phyloP scores from a whole-genome alignment of 306 rosid genomes.

The Oxytropis ochrocephala region DNA sequence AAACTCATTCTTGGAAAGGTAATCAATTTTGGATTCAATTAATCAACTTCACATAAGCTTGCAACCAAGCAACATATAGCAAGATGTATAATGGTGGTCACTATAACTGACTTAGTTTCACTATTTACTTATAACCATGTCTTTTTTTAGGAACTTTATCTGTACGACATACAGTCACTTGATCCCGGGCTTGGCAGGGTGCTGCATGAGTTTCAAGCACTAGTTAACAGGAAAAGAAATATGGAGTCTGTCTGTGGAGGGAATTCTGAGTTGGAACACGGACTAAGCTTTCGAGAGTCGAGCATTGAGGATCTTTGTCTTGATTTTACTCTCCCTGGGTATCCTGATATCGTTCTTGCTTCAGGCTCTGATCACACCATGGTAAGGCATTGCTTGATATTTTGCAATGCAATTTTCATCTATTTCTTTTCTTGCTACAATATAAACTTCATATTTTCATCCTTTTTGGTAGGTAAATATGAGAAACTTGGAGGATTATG shows the following conservation, averaged over 20 bases:
- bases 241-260: slow-evolving; percentile 41
- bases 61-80: slow-evolving; percentile 2
- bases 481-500: slow-evolving; percentile 70
- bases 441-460: slow-evolving; percentile 6
- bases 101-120: slow-evolving; percentile 10
- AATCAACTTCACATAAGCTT: slow-evolving; percentile 11
- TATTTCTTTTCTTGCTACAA: slow-evolving; percentile 1
- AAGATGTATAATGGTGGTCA: neutral
- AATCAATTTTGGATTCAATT: slow-evolving; percentile 17
- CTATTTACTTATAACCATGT: slow-evolving; percentile 11
- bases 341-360: slow-evolving; percentile 65
- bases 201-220: slow-evolving; percentile 83
- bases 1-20: slow-evolving; percentile 91
- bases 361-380: slow-evolving; percentile 43
- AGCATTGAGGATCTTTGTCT: slow-evolving; percentile 89
- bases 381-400: slow-evolving; percentile 35
- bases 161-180: slow-evolving; percentile 74
- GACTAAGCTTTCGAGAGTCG: slow-evolving; percentile 44
- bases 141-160: slow-evolving; percentile 55
- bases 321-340: slow-evolving; percentile 94
- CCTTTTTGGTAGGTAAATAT: slow-evolving; percentile 58
- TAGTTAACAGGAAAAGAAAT: slow-evolving; percentile 40
- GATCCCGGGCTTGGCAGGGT: slow-evolving; percentile 83
- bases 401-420: slow-evolving; percentile 12
- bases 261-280: slow-evolving; percentile 29